phyloP scores from a whole-genome alignment of 1,284 basidiomycete species.

The Boletus nobilissimus region DNA sequence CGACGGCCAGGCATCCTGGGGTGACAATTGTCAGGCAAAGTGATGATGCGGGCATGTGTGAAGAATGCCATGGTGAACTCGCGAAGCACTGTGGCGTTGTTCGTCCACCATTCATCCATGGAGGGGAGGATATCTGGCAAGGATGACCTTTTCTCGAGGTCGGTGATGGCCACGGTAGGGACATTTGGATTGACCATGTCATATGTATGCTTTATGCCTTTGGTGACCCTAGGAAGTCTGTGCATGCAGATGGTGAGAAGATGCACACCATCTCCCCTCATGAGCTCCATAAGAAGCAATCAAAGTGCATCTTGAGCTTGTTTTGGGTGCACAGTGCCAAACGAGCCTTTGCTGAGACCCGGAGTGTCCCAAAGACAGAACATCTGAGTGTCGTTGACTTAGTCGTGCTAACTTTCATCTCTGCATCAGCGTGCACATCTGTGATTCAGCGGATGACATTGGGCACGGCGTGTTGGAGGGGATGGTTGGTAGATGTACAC shows the following conservation, averaged over 20 bases:
- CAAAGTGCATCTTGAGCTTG: constrained; percentile 43
- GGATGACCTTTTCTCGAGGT: constrained; percentile 46
- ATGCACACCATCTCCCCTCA: constrained; percentile 40
- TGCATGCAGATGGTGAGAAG: constrained; percentile 48
- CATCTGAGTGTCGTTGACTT: constrained; percentile 32
- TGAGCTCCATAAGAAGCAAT: constrained; percentile 41
- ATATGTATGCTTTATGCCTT: constrained; percentile 44
- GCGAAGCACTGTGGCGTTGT: constrained; percentile 35
- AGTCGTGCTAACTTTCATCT: too few relatives aligned
- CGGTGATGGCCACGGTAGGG: constrained; percentile 47
- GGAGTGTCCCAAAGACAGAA: constrained; percentile 50
- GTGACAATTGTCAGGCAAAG: constrained; percentile 41
- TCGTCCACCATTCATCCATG: constrained; percentile 50
- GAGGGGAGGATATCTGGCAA: constrained; percentile 34
- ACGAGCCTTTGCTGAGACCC: constrained; percentile 45
- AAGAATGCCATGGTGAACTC: constrained; percentile 40
- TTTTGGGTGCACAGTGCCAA: constrained; percentile 41
- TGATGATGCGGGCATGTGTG: constrained; percentile 47
- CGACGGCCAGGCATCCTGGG: constrained; percentile 40
- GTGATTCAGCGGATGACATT: constrained; percentile 79
- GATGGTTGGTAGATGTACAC: constrained; percentile 72
- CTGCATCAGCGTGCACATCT: too few relatives aligned
- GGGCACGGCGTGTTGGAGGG: constrained; percentile 84
- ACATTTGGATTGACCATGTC: constrained; percentile 31
- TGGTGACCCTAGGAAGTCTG: constrained; percentile 43